Percentiles rank a stretch among this genome's conserved stretches.
Evolutionary conservation across 768 basidiomycete genomes (phyloP).

Genomic region (Suillus tomentosus): DNA sequence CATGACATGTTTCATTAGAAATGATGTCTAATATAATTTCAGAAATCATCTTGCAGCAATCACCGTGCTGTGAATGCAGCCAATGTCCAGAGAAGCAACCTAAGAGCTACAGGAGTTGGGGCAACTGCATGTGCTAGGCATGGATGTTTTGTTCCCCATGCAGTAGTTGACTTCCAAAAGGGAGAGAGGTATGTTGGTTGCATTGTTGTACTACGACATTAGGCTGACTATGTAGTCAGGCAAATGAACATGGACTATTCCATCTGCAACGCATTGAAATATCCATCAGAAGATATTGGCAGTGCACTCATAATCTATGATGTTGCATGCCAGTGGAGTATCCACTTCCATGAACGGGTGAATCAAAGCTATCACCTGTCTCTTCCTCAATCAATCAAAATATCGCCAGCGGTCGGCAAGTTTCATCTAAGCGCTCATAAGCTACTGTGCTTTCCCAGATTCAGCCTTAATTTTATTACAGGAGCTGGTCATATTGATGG

Average conservation of each 20-base stretch:
- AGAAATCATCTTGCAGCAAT: too few species aligned
- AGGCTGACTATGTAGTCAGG: too few species aligned
- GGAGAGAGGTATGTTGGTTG: too few species aligned
- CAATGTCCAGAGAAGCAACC: too few species aligned
- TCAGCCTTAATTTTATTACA: slow-evolving; percentile 26
- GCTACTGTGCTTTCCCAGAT: slow-evolving; percentile 26
- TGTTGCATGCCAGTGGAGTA: slow-evolving; percentile 28
- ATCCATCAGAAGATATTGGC: slow-evolving; percentile 8
- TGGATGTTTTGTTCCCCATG: too few species aligned
- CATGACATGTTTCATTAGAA: too few species aligned
- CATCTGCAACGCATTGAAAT: slow-evolving; percentile 23
- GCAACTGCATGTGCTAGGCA: too few species aligned
- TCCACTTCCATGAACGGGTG: slow-evolving; percentile 18
- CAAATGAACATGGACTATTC: slow-evolving; percentile 15
- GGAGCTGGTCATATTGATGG: slow-evolving; percentile 34
- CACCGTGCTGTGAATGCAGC: too few species aligned
- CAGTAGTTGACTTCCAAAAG: too few species aligned
- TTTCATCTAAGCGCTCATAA: slow-evolving; percentile 36
- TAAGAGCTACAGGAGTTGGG: too few species aligned
- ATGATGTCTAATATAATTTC: too few species aligned
- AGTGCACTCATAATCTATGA: slow-evolving; percentile 28
- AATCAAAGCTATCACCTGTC: neutral
- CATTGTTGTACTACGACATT: too few species aligned
- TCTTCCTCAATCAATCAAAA: slow-evolving; percentile 5
- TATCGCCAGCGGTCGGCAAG: slow-evolving; percentile 24